Evolutionary conservation across 2,329 filamentous ascomycete species (phyloP), one percentile per base, ranked within the genome.

Genomic region (Teratosphaeriaceae sp.): DNA sequence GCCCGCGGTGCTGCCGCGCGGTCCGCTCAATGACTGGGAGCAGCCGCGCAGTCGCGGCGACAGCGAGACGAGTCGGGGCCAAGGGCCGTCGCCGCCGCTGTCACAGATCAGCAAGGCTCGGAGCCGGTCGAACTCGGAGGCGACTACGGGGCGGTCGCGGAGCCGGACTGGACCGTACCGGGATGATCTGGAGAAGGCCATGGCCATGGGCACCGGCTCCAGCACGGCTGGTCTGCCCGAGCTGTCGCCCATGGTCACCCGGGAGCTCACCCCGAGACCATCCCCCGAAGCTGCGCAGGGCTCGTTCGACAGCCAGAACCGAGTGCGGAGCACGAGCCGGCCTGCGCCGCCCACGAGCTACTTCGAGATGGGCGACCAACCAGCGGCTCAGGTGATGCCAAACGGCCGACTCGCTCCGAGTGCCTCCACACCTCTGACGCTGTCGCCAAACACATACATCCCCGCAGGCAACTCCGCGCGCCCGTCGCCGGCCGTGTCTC

Each of bases 41-140:
- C 54, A 56, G 19, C 48, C 49, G 18, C 57, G 58, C 15, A 40
- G 61, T 52, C 38, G 63, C 54, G 59, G 51, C 9, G 63, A 64
- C 5, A 65, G 65, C 37, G 62, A 63, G 40, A 54, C 34, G n/a
- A 44, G 49, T n/a, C 42, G 44, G 49, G 35, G 52, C 29, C 5
- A 22, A 42, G 24, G 48, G 61, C 56, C 45, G 16, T 63, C 65
- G 24, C 60, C 71, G 16, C 59, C 63, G 40, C 57, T 55, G 11
- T 64, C 70, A 45, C 62, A 61, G 49, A 61, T 60, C 38, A 63
- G 63, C 16, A n/a, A 35, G 64, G 47, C 60, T 21, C 65, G 76
- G 39, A 71, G 75, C 47, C 72, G 77, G 38, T 78, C 77, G 5
- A 72, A 69, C 48, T 80, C 78, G 5, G 71, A 73, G 42, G 65